A percentile compares a stretch with the other conserved stretches of the same genome.
Conservation (phyloP, 2,329 filamentous ascomycete species). For the Trichophyton schoenleinii region DNA sequence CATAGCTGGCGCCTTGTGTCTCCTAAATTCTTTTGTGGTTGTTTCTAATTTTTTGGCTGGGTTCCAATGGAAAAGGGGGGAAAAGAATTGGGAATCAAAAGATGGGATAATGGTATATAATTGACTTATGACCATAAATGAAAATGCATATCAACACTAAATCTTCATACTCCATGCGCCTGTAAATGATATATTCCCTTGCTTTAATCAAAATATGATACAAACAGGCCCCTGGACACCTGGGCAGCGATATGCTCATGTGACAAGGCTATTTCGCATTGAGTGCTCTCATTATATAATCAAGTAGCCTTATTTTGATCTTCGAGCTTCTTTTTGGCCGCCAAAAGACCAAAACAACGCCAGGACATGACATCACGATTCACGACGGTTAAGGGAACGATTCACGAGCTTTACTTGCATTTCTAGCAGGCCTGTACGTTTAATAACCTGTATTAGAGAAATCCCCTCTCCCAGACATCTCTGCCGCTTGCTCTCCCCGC, state of each 20-base stretch:
- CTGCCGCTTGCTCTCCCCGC: not conserved
- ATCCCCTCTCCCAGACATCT: no score
- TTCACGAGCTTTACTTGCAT: not conserved
- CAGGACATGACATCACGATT: not conserved
- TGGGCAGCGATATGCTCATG: not conserved
- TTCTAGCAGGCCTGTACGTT: not conserved
- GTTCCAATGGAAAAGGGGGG: not conserved
- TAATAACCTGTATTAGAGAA: no score
- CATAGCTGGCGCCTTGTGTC: not conserved
- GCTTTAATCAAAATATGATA: not conserved
- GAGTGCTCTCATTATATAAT: not conserved
- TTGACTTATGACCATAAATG: slow-evolving; percentile 4
- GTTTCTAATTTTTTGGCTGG: not conserved
- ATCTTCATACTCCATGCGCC: not conserved
- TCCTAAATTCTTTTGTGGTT: not conserved
- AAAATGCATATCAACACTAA: not conserved
- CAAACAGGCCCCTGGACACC: no score
- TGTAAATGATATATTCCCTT: not conserved
- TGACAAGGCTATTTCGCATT: not conserved
- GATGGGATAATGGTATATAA: slow-evolving; percentile 1
- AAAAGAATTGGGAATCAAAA: slow-evolving; percentile 4
- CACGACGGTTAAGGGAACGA: not conserved
- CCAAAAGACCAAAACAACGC: not conserved
- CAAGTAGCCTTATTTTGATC: not conserved
- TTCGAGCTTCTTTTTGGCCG: not conserved